Percentiles rank a stretch among this genome's conserved stretches.
Evolutionary conservation across 2,329 filamentous ascomycete species (phyloP).

Genomic region (Nigrospora oryzae): DNA sequence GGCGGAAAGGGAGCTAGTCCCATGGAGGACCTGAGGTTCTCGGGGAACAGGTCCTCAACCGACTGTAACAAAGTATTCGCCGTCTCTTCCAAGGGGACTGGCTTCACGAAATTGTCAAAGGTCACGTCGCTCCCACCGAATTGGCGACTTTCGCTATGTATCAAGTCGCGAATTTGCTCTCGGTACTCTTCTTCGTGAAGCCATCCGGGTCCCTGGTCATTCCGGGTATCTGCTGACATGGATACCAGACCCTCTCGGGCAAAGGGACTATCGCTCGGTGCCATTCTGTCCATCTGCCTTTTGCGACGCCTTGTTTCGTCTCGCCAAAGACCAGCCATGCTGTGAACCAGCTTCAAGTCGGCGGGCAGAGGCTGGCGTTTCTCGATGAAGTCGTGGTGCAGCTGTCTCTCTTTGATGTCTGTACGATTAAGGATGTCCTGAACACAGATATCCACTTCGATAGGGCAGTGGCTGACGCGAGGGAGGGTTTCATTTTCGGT

Average conservation of each 20-base stretch:
- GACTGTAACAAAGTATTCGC: conserved; percentile 77
- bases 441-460: conserved; percentile 85
- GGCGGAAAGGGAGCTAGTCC: conserved; percentile 24
- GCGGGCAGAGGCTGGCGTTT: conserved; percentile 51
- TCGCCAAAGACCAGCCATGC: conserved; percentile 89
- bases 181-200: conserved; percentile 84
- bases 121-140: conserved; percentile 32
- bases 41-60: conserved; percentile 77
- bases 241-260: conserved; percentile 73
- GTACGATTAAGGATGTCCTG: conserved; percentile 80
- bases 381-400: conserved; percentile 87
- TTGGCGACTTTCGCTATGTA: conserved; percentile 52
- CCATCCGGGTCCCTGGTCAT: conserved; percentile 71
- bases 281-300: conserved; percentile 54
- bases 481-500: conserved; percentile 58
- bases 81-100: conserved; percentile 39
- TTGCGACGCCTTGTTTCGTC: conserved; percentile 79
- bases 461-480: conserved; percentile 75
- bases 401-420: conserved; percentile 62
- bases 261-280: conserved; percentile 67
- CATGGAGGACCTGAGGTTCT: conserved; percentile 46
- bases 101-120: conserved; percentile 60
- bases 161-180: conserved; percentile 53
- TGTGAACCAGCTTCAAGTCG: conserved; percentile 79
- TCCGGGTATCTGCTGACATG: conserved; percentile 77